A percentile compares a stretch with the other conserved stretches of the same genome.
These are phyloP conservation scores for Globisporangium paddicum DNA, from an alignment of 352 stramenopile genomes.

Conservation along the genomic window DNA sequence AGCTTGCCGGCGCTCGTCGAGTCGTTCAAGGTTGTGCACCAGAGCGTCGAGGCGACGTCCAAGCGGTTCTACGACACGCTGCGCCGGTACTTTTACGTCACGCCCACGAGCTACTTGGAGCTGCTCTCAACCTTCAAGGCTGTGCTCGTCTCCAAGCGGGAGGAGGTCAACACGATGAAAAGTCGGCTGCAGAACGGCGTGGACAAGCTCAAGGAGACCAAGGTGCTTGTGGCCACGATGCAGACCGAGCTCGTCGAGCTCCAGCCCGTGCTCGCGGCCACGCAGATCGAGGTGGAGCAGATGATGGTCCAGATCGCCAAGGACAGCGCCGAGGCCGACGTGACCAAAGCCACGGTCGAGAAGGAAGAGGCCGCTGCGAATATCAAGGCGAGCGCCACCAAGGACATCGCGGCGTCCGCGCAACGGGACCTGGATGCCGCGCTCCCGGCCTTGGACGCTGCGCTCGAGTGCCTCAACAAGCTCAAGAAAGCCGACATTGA, in stretches of 20 bases:
- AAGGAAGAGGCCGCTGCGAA: constrained; percentile 87
- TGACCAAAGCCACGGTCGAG: constrained; percentile 80
- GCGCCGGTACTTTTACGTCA: constrained; percentile 91
- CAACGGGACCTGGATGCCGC: constrained; percentile 87
- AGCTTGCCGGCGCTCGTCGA: constrained; percentile 58
- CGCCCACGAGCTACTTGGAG: constrained; percentile 91
- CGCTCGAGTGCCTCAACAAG: constrained; percentile 86
- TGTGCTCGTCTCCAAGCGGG: constrained; percentile 85
- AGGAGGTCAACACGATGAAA: constrained; percentile 88
- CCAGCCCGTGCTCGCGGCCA: constrained; percentile 71
- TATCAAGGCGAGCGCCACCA: constrained; percentile 81
- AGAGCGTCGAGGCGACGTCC: constrained; percentile 83
- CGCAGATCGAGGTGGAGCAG: constrained; percentile 80
- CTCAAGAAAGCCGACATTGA: constrained; percentile 91
- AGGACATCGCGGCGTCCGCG: constrained; percentile 88
- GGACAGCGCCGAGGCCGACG: constrained; percentile 88
- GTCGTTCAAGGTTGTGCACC: constrained; percentile 87
- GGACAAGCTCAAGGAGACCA: constrained; percentile 84
- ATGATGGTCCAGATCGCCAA: constrained; percentile 90
- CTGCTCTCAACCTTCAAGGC: constrained; percentile 90
- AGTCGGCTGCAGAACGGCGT: constrained; percentile 80
- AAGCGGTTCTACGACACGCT: constrained; percentile 86
- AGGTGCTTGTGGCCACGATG: constrained; percentile 78
- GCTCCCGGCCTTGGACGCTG: constrained; percentile 80
- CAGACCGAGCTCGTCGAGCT: constrained; percentile 80